These are phyloP conservation scores for Bidens hawaiensis DNA, from an alignment of 140 eudicot species.

Conservation along the genomic window DNA sequence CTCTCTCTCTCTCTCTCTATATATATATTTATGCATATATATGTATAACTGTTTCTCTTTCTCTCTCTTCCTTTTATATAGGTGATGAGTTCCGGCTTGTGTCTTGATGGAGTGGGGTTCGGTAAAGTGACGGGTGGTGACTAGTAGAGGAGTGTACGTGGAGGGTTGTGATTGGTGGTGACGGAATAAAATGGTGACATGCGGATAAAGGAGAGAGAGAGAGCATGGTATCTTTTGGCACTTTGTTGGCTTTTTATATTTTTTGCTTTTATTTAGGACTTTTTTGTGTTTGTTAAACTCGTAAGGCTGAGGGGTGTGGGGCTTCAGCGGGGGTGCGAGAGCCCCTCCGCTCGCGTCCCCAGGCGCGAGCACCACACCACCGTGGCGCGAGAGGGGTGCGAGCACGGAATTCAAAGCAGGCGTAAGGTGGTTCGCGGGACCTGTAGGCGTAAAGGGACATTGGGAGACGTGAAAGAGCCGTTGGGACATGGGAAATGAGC, in stretches of 20 bases:
- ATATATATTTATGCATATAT: neutral
- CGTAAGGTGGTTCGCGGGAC: no score
- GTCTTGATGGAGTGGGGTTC: constrained; percentile 12
- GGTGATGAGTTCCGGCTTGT: constrained; percentile 14
- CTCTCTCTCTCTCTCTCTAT: constrained; percentile 10
- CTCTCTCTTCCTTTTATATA: constrained; percentile 20
- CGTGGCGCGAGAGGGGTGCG: no score
- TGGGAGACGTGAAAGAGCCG: no score
- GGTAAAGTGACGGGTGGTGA: constrained; percentile 23
- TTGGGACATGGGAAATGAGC: no score
- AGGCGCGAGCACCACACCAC: no score
- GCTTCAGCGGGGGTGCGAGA: neutral
- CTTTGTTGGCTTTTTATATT: constrained; percentile 23
- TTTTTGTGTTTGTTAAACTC: neutral
- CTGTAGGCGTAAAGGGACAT: no score
- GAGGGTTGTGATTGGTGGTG: constrained; percentile 16
- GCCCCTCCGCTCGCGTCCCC: no score
- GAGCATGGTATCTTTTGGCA: constrained; percentile 21
- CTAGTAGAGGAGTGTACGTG: constrained; percentile 15
- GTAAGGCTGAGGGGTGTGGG: neutral
- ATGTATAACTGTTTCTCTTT: neutral
- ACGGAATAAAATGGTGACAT: constrained; percentile 9
- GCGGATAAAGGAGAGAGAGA: neutral
- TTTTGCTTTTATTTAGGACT: neutral
- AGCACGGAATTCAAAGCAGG: no score